Evolutionary conservation across 805 yeast species (phyloP).

Genomic region (Wickerhamia fluorescens): DNA sequence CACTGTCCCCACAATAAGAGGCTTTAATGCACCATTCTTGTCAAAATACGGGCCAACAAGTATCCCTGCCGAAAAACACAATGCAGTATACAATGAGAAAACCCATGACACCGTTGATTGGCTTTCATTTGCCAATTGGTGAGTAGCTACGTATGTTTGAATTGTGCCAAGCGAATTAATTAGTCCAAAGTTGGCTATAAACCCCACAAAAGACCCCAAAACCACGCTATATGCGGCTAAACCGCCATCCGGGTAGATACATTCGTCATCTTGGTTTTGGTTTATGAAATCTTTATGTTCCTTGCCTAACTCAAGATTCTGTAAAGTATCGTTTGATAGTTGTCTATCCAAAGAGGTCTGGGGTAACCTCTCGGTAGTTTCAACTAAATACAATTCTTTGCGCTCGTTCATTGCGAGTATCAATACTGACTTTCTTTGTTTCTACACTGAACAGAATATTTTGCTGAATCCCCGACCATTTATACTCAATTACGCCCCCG

Average conservation of each 20-base stretch:
- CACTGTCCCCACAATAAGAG: slow-evolving; percentile 9
- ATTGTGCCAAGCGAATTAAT: slow-evolving; percentile 33
- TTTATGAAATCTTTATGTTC: too few relatives aligned
- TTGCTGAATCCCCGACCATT: too few relatives aligned
- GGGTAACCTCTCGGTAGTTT: too few relatives aligned
- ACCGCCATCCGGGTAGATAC: slow-evolving; percentile 21
- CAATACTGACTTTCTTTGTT: too few relatives aligned
- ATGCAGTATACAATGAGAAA: slow-evolving; percentile 28
- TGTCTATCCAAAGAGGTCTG: too few relatives aligned
- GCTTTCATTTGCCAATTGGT: slow-evolving; percentile 23
- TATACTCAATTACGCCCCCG: too few relatives aligned
- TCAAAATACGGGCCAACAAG: slow-evolving; percentile 17
- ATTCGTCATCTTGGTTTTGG: too few relatives aligned
- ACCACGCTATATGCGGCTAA: slow-evolving; percentile 15
- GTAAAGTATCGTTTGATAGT: too few relatives aligned
- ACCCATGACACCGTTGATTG: slow-evolving; percentile 34
- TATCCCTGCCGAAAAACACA: slow-evolving; percentile 21
- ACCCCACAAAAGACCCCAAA: slow-evolving; percentile 36
- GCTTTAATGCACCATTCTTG: slow-evolving; percentile 11
- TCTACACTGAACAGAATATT: too few relatives aligned
- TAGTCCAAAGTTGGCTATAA: slow-evolving; percentile 29
- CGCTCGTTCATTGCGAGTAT: background rate
- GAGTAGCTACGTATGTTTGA: slow-evolving; percentile 30
- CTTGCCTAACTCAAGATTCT: too few relatives aligned
- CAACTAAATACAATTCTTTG: background rate